Conservation (phyloP, 1,284 basidiomycete species). For the Ustilago trichophora region DNA sequence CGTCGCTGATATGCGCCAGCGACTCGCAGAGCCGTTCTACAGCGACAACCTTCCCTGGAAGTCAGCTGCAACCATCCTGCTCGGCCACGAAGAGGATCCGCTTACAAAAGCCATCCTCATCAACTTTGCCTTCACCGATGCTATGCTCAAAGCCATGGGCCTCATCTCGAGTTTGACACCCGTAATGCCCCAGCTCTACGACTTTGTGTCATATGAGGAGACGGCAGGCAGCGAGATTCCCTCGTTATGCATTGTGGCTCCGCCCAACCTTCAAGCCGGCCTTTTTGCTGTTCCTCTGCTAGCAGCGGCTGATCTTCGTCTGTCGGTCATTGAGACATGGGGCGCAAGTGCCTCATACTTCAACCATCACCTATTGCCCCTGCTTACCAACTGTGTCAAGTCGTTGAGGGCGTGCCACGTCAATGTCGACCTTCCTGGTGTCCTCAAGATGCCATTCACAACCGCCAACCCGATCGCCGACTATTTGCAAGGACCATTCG, state of each 20-base stretch:
- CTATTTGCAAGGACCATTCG: conserved; percentile 38
- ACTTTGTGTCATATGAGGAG: conserved; percentile 40
- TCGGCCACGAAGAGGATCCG: conserved; percentile 32
- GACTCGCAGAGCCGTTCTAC: conserved; percentile 28
- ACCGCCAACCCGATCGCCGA: conserved; percentile 36
- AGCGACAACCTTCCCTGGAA: conserved; percentile 30
- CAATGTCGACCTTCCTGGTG: conserved; percentile 26
- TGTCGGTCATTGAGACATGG: conserved; percentile 44
- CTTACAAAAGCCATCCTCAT: conserved; percentile 39
- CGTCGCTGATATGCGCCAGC: conserved; percentile 33
- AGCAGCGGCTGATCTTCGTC: conserved; percentile 33
- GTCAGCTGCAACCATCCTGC: conserved; percentile 24
- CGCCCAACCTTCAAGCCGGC: conserved; percentile 30
- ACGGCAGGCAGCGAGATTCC: conserved; percentile 33
- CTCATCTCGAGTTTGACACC: conserved; percentile 30
- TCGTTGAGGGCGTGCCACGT: conserved; percentile 38
- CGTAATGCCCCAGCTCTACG: conserved; percentile 39
- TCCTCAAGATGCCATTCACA: conserved; percentile 31
- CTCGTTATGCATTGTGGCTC: conserved; percentile 33
- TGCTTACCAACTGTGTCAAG: conserved; percentile 43
- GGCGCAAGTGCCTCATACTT: conserved; percentile 38
- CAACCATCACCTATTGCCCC: conserved; percentile 33
- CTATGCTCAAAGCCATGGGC: conserved; percentile 36
- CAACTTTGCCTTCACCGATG: conserved; percentile 35
- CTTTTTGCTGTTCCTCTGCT: conserved; percentile 41